A percentile compares a stretch with the other conserved stretches of the same genome.
phyloP scores from a whole-genome alignment of 805 yeast species.

The Alloascoidea hylecoeti region DNA sequence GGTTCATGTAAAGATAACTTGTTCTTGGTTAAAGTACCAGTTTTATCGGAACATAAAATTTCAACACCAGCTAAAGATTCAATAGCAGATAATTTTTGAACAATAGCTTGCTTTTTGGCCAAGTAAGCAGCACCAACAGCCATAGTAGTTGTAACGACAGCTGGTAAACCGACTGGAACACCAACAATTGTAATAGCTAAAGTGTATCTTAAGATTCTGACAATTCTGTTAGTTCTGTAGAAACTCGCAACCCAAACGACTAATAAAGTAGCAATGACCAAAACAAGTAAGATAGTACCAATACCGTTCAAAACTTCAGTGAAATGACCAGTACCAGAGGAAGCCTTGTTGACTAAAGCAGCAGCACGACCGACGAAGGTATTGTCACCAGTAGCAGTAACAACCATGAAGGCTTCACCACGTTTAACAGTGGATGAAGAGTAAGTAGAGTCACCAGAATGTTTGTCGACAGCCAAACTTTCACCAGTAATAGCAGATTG shows the following conservation, averaged over 20 bases:
- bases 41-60: constrained; percentile 94
- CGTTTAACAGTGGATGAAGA: constrained; percentile 92
- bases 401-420: constrained; percentile 91
- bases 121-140: constrained; percentile 99
- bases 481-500: constrained; percentile 98
- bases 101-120: constrained; percentile 95
- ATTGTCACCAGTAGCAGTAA: constrained; percentile 89
- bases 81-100: constrained; percentile 91
- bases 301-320: constrained; percentile 97
- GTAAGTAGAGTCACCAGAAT: constrained; percentile 73
- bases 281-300: constrained; percentile 81
- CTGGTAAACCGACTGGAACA: constrained; percentile 98
- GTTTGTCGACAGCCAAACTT: constrained; percentile 90
- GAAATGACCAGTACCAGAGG: constrained; percentile 90
- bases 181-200: constrained; percentile 93
- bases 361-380: constrained; percentile 97
- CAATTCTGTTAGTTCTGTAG: constrained; percentile 85
- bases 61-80: constrained; percentile 97
- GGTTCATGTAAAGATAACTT: constrained; percentile 93
- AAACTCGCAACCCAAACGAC: constrained; percentile 88
- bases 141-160: constrained; percentile 97
- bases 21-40: constrained; percentile 97
- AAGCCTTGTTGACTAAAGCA: constrained; percentile 87
- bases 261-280: constrained; percentile 77
- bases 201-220: constrained; percentile 80